Base-by-base conservation (phyloP, 2,329 filamentous ascomycete species). In the Scortechinia acanthostroma region DNA sequence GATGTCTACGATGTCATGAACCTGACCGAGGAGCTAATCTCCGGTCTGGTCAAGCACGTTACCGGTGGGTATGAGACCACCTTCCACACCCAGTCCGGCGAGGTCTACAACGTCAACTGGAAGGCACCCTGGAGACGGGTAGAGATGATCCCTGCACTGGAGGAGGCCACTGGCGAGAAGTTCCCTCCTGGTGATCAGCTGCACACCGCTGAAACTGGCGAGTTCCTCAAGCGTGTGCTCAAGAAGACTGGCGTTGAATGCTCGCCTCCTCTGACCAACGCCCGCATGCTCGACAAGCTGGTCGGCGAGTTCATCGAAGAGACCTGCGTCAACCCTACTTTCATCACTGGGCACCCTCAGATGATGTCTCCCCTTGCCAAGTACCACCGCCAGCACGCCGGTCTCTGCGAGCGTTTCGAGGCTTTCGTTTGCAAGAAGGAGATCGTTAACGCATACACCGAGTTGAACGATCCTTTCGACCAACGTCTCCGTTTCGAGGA, bases 301-400 rank as follows among this genome's bases (percentile, higher is more conserved):
- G 84, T 89, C 22, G 90, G 90, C 51, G 91, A 97, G 63, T 96
- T 90, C 67, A 91, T 97, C 55, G 93, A 97, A 69, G 86, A 91
- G 61, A 91, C 83, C 53, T 94, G 89, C 66, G 76, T 95, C 63
- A 95, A 91, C 75, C 91, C 93, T 2, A 95, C 88, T 37, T 93
- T 93, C 70, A 93, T 94, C 63, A 84, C 75, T 4, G 87, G 86
- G n/a, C 88, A 95, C 62, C 75, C 78, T 4, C 77, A 86, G 59
- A 85, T 90, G 76, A 94, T 97, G 91, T 93, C 88, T 15, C 93
- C 93, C 5, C 76, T 98, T 16, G 93, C 93, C 73, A 98, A 98
- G 77, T 91, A 91, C 65, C 88, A 96, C 68, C 87, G 93, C 52
- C 69, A 74, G 42, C 79, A 80, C 50, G 77, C 84, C 45, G 93